Evolutionary conservation across 208 protist species (phyloP), one percentile per base, ranked within the genome.

Genomic region (Trypanosoma rangeli): DNA sequence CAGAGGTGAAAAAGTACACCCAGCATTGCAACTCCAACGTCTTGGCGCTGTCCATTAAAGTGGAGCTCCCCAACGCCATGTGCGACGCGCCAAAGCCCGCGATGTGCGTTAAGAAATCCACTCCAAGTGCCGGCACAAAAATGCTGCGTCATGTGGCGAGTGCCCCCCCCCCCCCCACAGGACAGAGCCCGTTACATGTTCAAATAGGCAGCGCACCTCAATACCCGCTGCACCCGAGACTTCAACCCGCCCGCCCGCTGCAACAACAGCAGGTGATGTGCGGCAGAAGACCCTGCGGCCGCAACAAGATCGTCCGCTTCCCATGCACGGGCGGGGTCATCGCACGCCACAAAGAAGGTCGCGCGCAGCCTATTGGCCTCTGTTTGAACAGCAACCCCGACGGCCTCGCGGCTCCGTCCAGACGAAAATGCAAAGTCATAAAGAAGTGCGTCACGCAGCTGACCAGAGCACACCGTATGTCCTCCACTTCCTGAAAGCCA

Each of bases 91-190:
- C 62, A 35, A 8, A 57, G 26, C 13, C 15, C 49, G 18, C 62
- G 1, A 44, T 44, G 62, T 67, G 62, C 0, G 13, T 29, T 20
- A 67, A 49, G 24, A 67, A 44, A 39, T 67, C 62, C n/a, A 67
- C 44, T 28, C 55, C 62, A 15, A 67, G 28, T n/a, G 62, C 62
- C 29, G 28, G 62, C 16, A 44, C 46, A 44, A 67, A 67, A 0
- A 67, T 29, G 2, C 4, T 37, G 33, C 33, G 33, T 37, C 7
- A 7, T 37, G 33, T 37, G 33, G 33, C 33, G 33, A 7, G 33
- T 7, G 33, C 33, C 33, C 7, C 33, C 33, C 33, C 2, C 33
- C 33, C 33, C 7, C 33, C 33, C 33, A 37, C 33, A 37, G 33
- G 4, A 37, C 33, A 7, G 33, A 2, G 33, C 33, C 33, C 4